Percentiles rank a stretch among this genome's conserved stretches.
phyloP scores from a whole-genome alignment of 352 stramenopile genomes.

The Pilasporangium apinafurcum region DNA sequence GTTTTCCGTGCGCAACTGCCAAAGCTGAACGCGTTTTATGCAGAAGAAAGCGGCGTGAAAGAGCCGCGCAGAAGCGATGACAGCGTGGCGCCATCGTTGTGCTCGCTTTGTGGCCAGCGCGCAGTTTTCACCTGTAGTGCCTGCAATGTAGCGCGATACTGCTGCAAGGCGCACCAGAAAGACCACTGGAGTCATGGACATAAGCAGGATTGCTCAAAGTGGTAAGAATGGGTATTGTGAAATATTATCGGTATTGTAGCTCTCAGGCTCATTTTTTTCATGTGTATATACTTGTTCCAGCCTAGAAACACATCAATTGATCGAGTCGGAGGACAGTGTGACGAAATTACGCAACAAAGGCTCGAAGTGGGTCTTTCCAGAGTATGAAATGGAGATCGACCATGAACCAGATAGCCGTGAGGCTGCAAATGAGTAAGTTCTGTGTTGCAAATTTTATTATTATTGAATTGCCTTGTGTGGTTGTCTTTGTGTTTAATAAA shows the following conservation, averaged over 20 bases:
- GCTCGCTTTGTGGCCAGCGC: slow-evolving; percentile 55
- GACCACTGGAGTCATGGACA: slow-evolving; percentile 71
- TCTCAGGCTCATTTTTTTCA: too few species aligned
- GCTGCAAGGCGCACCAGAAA: slow-evolving; percentile 68
- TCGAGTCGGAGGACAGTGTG: slow-evolving; percentile 25
- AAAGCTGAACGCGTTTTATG: slow-evolving; percentile 87
- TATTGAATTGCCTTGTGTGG: neutral
- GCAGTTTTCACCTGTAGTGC: slow-evolving; percentile 63
- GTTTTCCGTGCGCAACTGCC: slow-evolving; percentile 86
- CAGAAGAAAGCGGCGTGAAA: slow-evolving; percentile 32
- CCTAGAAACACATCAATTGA: slow-evolving; percentile 9
- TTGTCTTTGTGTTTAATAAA: neutral
- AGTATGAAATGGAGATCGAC: slow-evolving; percentile 76
- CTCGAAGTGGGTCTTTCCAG: slow-evolving; percentile 70
- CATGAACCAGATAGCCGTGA: slow-evolving; percentile 55
- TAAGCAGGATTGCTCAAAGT: slow-evolving; percentile 54
- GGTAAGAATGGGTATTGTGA: slow-evolving; percentile 16
- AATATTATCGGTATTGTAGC: neutral
- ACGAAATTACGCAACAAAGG: slow-evolving; percentile 35
- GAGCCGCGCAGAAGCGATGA: slow-evolving; percentile 6
- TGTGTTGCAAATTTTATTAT: too few species aligned
- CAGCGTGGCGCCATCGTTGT: slow-evolving; percentile 13
- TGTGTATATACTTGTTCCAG: too few species aligned
- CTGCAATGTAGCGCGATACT: slow-evolving; percentile 75
- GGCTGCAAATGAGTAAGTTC: slow-evolving; percentile 51